Evolutionary conservation across 257 asterid species (phyloP), one percentile per base, ranked within the genome.

Genomic region (Ballota nigra): DNA sequence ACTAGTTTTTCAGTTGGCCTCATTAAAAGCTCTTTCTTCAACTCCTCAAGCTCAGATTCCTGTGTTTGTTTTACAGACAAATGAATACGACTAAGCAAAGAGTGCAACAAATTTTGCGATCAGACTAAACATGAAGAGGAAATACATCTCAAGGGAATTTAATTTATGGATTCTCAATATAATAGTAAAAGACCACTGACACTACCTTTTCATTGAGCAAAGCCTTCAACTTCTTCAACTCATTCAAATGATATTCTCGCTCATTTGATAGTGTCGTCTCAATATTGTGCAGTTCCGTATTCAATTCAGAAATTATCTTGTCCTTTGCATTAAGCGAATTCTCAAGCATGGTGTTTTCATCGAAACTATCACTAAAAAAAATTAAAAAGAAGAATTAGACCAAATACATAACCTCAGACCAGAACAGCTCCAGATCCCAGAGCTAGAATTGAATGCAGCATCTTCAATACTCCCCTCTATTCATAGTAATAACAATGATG

Each of bases 1-100:
- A 95, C 92, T 71, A 95, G 78, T 74, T 92, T 95, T 56, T 82
- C 83, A 15, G 98, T 95, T 58, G 99, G 98, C 81, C 99, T 88
- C 13, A 81, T 75, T 73, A 86, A 96, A 75, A 95, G 86, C 88
- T 87, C 98, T 84, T 86, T 92, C 80, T 86, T 88, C 86, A 92
- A 74, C 77, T 84, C 95, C 65, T 89, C 96, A 22, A 89, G 76
- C 78, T 84, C 91, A 70, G 75, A 75, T 82, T 92, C 98, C 99
- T 90, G 87, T 18, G 62, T 19, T 51, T 65, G 53, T 62, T 73
- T 53, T 62, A 41, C 72, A 72, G 60, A 33, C 13, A 74, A 72
- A 72, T 61, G 68, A 71, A 20, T 53, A 34, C 26, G 19, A 31
- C 23, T 52, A 58, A 63, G 67, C 62, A 71, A 16, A 66, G 62